Evolutionary conservation across 495 filamentous ascomycete species (phyloP).

Genomic region (Schizothecium vesticola): DNA sequence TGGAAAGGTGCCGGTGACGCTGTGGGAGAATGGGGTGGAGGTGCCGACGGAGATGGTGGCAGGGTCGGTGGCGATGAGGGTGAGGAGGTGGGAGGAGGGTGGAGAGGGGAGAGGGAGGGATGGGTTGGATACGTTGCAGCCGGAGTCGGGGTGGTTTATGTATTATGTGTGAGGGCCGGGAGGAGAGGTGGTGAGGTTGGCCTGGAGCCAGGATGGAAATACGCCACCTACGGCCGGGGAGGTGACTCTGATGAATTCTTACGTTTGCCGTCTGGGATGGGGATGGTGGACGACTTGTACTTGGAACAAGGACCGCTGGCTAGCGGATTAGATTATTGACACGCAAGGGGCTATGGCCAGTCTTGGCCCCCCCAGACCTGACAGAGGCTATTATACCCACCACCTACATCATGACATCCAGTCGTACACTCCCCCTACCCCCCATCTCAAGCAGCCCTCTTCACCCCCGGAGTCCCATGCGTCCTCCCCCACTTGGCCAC

Average conservation of each 20-base stretch:
- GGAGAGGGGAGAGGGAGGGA: slow-evolving; percentile 2
- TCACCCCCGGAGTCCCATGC: slow-evolving; percentile 48
- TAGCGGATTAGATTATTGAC: not conserved
- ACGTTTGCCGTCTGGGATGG: not conserved
- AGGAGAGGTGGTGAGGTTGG: not conserved
- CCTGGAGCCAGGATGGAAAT: not conserved
- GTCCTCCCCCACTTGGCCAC: slow-evolving; percentile 54
- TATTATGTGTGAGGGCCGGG: slow-evolving; percentile 25
- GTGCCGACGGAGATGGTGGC: slow-evolving; percentile 36
- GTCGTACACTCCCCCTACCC: not conserved
- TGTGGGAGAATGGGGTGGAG: slow-evolving; percentile 25
- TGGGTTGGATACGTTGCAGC: slow-evolving; percentile 33
- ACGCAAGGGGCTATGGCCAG: not conserved
- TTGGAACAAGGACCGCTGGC: not conserved
- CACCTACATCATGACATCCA: not conserved
- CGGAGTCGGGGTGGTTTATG: slow-evolving; percentile 40
- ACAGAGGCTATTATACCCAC: not conserved
- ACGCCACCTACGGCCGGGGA: not conserved
- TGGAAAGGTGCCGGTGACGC: slow-evolving; percentile 31
- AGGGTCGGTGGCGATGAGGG: slow-evolving; percentile 31
- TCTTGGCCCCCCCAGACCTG: not conserved
- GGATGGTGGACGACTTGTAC: not conserved
- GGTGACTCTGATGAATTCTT: not conserved
- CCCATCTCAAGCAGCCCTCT: slow-evolving; percentile 18
- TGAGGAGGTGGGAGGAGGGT: slow-evolving; percentile 15